Base-by-base conservation (phyloP, 495 filamentous ascomycete species). In the Xeromyces bisporus region DNA sequence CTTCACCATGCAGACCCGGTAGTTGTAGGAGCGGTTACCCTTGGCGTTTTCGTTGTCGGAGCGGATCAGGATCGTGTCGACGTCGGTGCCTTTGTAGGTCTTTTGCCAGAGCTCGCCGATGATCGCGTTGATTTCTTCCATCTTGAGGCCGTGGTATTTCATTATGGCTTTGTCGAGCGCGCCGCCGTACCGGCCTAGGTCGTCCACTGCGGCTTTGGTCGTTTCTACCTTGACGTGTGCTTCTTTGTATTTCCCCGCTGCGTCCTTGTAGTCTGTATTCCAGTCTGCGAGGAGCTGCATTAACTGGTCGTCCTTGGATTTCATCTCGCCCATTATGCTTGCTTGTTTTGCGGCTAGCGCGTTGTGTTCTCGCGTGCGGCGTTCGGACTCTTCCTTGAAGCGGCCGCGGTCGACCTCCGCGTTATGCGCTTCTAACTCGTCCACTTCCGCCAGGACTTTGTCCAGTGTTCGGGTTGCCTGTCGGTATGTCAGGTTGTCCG, bases 1-100 rank as follows among this genome's bases (percentile, higher is more conserved):
- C 60, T 99, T 99, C 40, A 93, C 75, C 91, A 99, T 99, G 58
- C 79, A 83, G 0, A 97, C 89, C 33, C 91, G 80, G 59, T 97
- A 97, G 52, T 97, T 94, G 66, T 96, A 97, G 18, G 66, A 80
- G 32, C 80, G 73, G 43, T 83, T 89, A 34, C 72, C 77, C 32
- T 70, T 75, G 13, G 62, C 62, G 26, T 66, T 65, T 49, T 89
- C 85, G 41, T 75, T 77, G 56, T 92, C 86, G 25, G 84, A 91
- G 24, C 79, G 73, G 50, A 96, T 96, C 41, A 92, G 66, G 51
- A 97, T 93, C 7, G 82, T 86, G 55, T 99, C 89, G 37, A 99
- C 83, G 49, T 99, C 89, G 3, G 87, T 94, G 38, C 89, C 89
- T 46, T 92, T 83, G 56, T 99, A 99, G 2, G 91, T 93, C 47